Conservation (phyloP, 768 basidiomycete genomes). For the Russula griseocarnosa region DNA sequence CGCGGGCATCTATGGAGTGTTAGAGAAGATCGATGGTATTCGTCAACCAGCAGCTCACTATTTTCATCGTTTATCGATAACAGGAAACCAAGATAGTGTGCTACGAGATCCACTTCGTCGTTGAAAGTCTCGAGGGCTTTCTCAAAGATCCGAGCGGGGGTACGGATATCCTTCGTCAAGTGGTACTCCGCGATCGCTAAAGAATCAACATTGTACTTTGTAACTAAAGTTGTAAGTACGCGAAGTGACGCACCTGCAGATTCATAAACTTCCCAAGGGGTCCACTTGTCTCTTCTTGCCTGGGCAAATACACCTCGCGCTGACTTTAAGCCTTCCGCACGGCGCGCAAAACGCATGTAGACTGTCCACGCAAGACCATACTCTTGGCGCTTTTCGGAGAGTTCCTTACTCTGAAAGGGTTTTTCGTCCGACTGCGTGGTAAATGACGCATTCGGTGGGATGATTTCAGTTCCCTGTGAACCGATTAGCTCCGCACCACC, state of each 20-base stretch:
- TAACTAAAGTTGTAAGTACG: neutral
- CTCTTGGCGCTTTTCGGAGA: constrained; percentile 58
- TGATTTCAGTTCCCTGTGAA: constrained; percentile 16
- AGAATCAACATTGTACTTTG: constrained; percentile 17
- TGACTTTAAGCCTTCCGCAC: constrained; percentile 82
- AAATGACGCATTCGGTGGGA: constrained; percentile 32
- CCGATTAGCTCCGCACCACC: neutral
- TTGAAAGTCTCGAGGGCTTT: constrained; percentile 82
- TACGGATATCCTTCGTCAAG: constrained; percentile 67
- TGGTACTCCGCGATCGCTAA: constrained; percentile 94
- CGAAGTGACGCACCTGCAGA: constrained; percentile 64
- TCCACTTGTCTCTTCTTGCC: constrained; percentile 72
- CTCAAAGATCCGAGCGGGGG: constrained; percentile 91
- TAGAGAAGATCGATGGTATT: constrained; percentile 18
- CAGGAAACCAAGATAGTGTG: constrained; percentile 88
- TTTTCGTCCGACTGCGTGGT: constrained; percentile 51
- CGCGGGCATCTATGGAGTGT: constrained; percentile 73
- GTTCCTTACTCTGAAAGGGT: constrained; percentile 50
- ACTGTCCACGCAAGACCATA: constrained; percentile 79
- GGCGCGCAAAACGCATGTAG: constrained; percentile 89
- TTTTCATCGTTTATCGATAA: constrained; percentile 93
- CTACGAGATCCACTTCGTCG: constrained; percentile 78
- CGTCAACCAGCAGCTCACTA: constrained; percentile 48
- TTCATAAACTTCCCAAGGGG: constrained; percentile 91
- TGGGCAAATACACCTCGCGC: constrained; percentile 75